These are phyloP conservation scores for Corymbia maculata DNA, from an alignment of 345 rosid species.

Conservation along the genomic window DNA sequence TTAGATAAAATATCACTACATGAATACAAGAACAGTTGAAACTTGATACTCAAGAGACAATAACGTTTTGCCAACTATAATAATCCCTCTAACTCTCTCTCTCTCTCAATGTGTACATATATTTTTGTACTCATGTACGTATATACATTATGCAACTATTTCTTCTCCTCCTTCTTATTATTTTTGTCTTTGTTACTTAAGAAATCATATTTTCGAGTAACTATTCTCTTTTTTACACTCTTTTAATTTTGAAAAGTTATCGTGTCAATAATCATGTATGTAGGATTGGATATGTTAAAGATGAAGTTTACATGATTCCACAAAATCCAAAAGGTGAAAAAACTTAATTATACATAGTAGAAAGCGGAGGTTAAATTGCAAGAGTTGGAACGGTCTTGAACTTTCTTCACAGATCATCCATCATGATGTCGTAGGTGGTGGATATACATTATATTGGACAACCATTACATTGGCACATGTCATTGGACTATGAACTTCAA, in stretches of 20 bases:
- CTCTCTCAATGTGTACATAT: background rate
- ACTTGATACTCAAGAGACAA: background rate
- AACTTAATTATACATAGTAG: background rate
- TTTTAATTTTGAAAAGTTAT: background rate
- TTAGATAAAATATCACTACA: background rate
- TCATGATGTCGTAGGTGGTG: background rate
- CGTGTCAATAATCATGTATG: background rate
- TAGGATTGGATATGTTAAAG: background rate
- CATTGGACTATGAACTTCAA: background rate
- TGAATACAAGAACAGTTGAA: background rate
- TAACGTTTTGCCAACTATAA: background rate
- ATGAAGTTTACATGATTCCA: background rate
- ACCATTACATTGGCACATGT: background rate
- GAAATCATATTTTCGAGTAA: background rate
- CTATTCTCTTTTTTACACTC: background rate
- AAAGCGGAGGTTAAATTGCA: background rate
- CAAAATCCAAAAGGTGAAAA: background rate
- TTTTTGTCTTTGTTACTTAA: background rate
- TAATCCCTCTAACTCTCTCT: background rate
- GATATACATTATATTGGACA: background rate
- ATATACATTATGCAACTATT: background rate
- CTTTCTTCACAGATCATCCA: background rate
- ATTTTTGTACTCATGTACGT: background rate
- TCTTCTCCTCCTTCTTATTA: background rate
- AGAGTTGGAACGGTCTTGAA: background rate